A percentile compares a stretch with the other conserved stretches of the same genome.
Conservation (phyloP, 805 yeast genomes). For the Nakazawaea siamensis region DNA sequence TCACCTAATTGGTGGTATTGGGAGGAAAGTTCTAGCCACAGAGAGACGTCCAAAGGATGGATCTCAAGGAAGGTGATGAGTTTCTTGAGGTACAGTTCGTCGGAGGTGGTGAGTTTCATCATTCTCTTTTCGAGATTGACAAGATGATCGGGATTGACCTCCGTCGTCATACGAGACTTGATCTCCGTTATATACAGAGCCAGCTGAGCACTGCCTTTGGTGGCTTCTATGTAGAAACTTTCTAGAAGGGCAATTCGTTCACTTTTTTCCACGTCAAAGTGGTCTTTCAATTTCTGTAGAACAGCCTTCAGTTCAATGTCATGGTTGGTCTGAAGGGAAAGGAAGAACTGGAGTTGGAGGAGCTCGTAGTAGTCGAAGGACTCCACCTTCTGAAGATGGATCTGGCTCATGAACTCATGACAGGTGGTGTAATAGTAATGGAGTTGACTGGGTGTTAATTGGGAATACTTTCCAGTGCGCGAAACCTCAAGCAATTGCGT, state of each 20-base stretch:
- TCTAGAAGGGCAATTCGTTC: conserved; percentile 50
- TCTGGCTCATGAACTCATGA: conserved; percentile 28
- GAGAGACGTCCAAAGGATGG: conserved; percentile 66
- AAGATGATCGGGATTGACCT: conserved; percentile 27
- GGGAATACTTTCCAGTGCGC: conserved; percentile 40
- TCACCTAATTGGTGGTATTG: conserved; percentile 55
- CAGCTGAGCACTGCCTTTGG: too few relatives aligned
- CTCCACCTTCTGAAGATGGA: too few relatives aligned
- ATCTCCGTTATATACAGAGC: too few relatives aligned
- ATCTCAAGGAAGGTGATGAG: conserved; percentile 48
- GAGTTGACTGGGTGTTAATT: conserved; percentile 37
- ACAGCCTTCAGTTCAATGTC: conserved; percentile 66
- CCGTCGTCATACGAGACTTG: conserved; percentile 15
- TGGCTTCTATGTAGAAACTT: conserved; percentile 49
- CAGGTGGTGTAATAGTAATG: conserved; percentile 28
- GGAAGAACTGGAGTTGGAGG: conserved; percentile 64
- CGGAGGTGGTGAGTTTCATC: conserved; percentile 19
- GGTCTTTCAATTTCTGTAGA: conserved; percentile 59
- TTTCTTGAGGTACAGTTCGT: conserved; percentile 38
- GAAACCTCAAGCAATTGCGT: conserved; percentile 40
- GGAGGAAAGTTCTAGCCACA: conserved; percentile 73
- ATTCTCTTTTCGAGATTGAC: conserved; percentile 28
- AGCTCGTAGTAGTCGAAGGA: conserved; percentile 41
- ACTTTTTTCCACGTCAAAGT: conserved; percentile 43
- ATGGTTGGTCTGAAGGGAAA: conserved; percentile 50